phyloP scores from a whole-genome alignment of 2,329 filamentous ascomycete species.

The Aspergillus uvarum region DNA sequence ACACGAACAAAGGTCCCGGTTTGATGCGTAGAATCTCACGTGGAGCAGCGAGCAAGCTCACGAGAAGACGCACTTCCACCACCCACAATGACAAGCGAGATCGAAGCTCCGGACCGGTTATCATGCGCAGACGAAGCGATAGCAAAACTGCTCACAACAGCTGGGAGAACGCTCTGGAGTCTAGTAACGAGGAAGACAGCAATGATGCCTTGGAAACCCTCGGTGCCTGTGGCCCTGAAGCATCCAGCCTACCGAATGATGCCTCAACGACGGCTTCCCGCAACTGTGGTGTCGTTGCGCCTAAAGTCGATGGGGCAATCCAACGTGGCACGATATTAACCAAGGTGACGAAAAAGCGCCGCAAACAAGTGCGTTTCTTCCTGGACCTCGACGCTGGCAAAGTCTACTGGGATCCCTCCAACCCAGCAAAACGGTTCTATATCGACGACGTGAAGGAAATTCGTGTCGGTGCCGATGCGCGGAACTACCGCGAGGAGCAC shows the following conservation, averaged over 20 bases:
- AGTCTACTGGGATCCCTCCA: conserved; percentile 80
- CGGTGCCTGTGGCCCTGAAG: conserved; percentile 43
- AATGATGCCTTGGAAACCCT: conserved; percentile 49
- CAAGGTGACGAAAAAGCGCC: conserved; percentile 84
- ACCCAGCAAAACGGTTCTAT: conserved; percentile 80
- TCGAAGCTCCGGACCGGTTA: conserved; percentile 83
- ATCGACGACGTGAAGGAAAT: conserved; percentile 96
- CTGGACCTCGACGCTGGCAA: conserved; percentile 82
- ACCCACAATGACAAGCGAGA: conserved; percentile 75
- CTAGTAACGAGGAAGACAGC: conserved; percentile 38
- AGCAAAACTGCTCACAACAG: conserved; percentile 72
- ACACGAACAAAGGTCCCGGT: conserved; percentile 56
- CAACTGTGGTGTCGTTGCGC: conserved; percentile 49
- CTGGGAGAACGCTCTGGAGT: conserved; percentile 44
- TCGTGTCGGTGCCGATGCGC: conserved; percentile 75
- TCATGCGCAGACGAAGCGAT: conserved; percentile 83
- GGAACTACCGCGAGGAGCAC: conserved; percentile 85
- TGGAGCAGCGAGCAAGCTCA: conserved; percentile 69
- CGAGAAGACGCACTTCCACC: conserved; percentile 72
- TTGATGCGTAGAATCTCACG: conserved; percentile 85
- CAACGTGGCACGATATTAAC: conserved; percentile 74
- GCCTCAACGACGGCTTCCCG: conserved; percentile 33
- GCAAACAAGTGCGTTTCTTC: conserved; percentile 69
- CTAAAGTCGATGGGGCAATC: conserved; percentile 73
- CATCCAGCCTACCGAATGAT: conserved; percentile 41